Base-by-base conservation (phyloP, 495 filamentous ascomycete genomes). In the Peziza echinospora region DNA sequence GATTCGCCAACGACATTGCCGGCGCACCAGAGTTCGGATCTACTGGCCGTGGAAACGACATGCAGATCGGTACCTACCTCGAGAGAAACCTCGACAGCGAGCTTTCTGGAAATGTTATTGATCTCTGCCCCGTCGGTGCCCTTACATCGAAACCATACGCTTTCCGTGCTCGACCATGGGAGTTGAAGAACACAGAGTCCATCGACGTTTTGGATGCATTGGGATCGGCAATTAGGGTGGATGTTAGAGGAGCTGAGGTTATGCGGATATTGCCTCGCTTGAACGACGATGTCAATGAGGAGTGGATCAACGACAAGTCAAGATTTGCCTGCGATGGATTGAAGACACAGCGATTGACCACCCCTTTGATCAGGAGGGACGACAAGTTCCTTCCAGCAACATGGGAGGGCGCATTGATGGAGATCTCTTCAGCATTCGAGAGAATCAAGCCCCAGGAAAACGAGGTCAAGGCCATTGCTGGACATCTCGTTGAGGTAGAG, bases 301-400 rank as follows among this genome's bases (percentile, higher is more conserved):
- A 96, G 65, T 97, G 89, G 89, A 93, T 97, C 59, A 87, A 94
- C 59, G 89, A 97, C 67, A 97, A 97, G 68, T 79, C 84, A 21
- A 73, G 89, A 24, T 97, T 96, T 63, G 87, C 89, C 6, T 93
- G 85, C 62, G 89, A 97, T 65, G 89, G 87, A n/a, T 66, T 97
- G 50, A 86, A 79, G 71, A 93, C 85, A 25, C 89, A 97, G 62
- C 71, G 89, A 47, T 69, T 97, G 21, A 94, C 89, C 25, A 89
- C 83, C 39, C 89, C 89, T 4, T 65, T 97, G 34, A 80, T 93
- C 51, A 81, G 91, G 57, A 73, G 77, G 44, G 80, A 86, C 39
- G 77, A 82, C 52, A 81, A 84, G 56, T 96, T 96, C 63, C 69
- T 82, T 53, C 84, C 89, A 16, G 82, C 77, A 5, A 78, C 82